Percentiles rank a stretch among this genome's conserved stretches.
These are phyloP conservation scores for Sideroxylon spinosum DNA, from an alignment of 179 eudicot species.

Conservation along the genomic window DNA sequence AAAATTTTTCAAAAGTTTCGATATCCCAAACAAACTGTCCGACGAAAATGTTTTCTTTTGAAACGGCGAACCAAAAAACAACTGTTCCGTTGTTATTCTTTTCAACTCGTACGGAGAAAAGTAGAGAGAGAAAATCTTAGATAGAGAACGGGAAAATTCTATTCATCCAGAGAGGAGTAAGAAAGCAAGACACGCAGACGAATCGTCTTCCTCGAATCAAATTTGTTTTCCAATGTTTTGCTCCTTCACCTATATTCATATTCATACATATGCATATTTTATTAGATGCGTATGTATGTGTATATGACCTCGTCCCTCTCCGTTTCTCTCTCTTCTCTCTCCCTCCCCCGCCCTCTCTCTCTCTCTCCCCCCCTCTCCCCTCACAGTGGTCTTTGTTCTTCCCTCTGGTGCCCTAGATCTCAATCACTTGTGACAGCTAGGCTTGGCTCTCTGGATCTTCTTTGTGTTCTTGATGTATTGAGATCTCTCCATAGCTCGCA, in stretches of 20 bases:
- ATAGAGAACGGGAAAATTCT: not conserved
- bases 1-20: too few relatives aligned
- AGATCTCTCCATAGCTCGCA: not conserved
- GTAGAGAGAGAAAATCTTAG: constrained; percentile 2
- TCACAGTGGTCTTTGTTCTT: not conserved
- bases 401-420: constrained; percentile 13
- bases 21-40: not conserved
- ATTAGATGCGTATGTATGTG: not conserved
- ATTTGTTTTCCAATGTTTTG: not conserved
- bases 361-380: too few relatives aligned
- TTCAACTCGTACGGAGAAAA: not conserved
- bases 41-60: constrained; percentile 1
- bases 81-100: not conserved
- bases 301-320: not conserved
- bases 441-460: not conserved
- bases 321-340: not conserved
- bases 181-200: not conserved
- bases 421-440: not conserved
- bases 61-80: constrained; percentile 1
- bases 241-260: not conserved
- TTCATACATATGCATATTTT: not conserved
- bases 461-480: not conserved
- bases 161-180: too few relatives aligned
- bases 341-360: not conserved
- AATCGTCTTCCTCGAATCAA: not conserved